Conservation (phyloP, 345 rosid genomes). For the Gossypium turneri region DNA sequence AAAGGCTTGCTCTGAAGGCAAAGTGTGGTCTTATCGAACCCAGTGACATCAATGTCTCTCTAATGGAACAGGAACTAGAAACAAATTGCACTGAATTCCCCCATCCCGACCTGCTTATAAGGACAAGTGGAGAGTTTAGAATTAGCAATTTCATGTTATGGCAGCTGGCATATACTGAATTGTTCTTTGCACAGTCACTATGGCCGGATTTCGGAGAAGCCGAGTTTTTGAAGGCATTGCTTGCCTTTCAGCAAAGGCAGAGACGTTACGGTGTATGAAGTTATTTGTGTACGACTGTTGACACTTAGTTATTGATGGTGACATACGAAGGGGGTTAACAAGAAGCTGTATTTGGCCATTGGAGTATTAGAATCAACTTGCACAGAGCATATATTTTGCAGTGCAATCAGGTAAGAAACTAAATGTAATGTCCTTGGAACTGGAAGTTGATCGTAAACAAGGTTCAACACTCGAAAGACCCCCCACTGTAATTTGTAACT, state of each 20-base stretch:
- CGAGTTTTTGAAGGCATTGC: constrained; percentile 26
- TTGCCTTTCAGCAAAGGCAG: constrained; percentile 19
- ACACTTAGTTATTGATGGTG: background rate
- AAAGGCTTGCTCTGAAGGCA: constrained; percentile 25
- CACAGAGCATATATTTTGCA: background rate
- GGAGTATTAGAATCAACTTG: background rate
- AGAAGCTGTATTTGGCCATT: background rate
- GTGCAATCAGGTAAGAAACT: background rate
- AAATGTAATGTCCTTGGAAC: background rate
- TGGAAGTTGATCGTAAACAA: background rate
- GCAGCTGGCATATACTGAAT: constrained; percentile 30
- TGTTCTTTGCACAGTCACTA: constrained; percentile 21
- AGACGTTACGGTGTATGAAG: constrained; percentile 20
- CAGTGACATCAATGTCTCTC: constrained; percentile 11
- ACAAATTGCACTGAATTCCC: constrained; percentile 20
- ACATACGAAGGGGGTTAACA: background rate
- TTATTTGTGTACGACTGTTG: background rate
- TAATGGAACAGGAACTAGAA: constrained; percentile 27
- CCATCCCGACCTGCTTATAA: constrained; percentile 23
- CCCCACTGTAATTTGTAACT: background rate
- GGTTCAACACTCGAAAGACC: background rate
- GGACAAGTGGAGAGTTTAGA: constrained; percentile 26
- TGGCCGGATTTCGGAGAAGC: constrained; percentile 36
- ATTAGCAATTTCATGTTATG: constrained; percentile 29
- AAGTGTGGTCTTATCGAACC: constrained; percentile 25